Evolutionary conservation across 805 yeast species (phyloP).

Genomic region (Kregervanrija pseudodelftensis): DNA sequence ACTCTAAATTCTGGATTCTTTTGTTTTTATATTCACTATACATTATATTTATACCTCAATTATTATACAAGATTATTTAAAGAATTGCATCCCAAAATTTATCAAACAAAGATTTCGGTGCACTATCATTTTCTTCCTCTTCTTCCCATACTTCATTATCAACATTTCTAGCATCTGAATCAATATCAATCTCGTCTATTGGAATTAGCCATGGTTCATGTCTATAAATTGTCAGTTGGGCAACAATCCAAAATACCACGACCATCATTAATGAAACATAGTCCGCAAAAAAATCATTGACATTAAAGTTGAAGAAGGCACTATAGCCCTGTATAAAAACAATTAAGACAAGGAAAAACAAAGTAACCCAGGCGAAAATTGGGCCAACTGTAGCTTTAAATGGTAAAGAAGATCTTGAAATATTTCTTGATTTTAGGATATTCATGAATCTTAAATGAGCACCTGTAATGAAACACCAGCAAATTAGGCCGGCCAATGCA

Average conservation of each 20-base stretch:
- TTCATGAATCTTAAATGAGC: conserved; percentile 64
- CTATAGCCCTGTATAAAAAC: conserved; percentile 67
- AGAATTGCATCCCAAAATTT: conserved; percentile 12
- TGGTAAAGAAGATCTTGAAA: conserved; percentile 62
- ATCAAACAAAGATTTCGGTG: conserved; percentile 1
- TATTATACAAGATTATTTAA: background rate
- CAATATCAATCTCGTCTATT: conserved; percentile 51
- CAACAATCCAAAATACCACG: conserved; percentile 42
- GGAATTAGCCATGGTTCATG: conserved; percentile 40
- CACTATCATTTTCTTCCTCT: conserved; percentile 13
- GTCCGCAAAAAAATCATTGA: conserved; percentile 56
- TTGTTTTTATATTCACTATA: too few species aligned
- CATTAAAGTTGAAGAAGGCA: conserved; percentile 50
- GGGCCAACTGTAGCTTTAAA: conserved; percentile 73
- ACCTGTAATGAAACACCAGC: conserved; percentile 58
- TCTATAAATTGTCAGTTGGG: conserved; percentile 43
- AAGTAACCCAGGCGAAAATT: conserved; percentile 55
- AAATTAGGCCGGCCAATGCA: conserved; percentile 64
- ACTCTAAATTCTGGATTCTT: too few species aligned
- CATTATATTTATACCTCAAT: too few species aligned
- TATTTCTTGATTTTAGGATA: conserved; percentile 52
- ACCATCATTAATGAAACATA: conserved; percentile 65
- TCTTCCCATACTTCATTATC: conserved; percentile 51
- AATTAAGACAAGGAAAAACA: conserved; percentile 45
- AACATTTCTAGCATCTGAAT: conserved; percentile 13